These are phyloP conservation scores for Gomphus bonarii DNA, from an alignment of 1,284 basidiomycete genomes.

Conservation along the genomic window DNA sequence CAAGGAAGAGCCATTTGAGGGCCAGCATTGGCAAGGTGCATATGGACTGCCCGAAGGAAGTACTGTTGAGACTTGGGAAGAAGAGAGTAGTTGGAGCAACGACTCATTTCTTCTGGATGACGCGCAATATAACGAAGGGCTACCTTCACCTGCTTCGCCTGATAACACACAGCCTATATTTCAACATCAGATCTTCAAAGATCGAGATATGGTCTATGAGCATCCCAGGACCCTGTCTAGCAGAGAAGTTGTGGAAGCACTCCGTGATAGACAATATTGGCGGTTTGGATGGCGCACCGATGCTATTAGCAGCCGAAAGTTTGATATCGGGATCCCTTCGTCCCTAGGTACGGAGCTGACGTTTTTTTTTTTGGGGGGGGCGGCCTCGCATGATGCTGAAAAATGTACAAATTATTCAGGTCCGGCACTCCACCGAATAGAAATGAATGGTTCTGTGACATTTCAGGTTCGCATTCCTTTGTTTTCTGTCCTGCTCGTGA, in stretches of 20 bases:
- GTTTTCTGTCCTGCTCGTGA: background rate
- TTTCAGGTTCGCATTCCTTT: background rate
- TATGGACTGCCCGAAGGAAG: slow-evolving; percentile 34
- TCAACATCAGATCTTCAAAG: background rate
- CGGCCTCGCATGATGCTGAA: background rate
- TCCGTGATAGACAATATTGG: slow-evolving; percentile 62
- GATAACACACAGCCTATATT: background rate
- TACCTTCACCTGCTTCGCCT: background rate
- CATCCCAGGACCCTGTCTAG: background rate
- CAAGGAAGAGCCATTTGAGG: slow-evolving; percentile 67
- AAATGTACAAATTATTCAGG: background rate
- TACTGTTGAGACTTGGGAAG: slow-evolving; percentile 30
- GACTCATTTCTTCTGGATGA: slow-evolving; percentile 32
- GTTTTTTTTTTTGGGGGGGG: background rate
- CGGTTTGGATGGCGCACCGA: slow-evolving; percentile 45
- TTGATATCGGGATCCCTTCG: slow-evolving; percentile 55
- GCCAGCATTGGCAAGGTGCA: slow-evolving; percentile 67
- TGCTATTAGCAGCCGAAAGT: slow-evolving; percentile 30
- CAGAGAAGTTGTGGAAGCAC: slow-evolving; percentile 42
- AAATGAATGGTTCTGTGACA: background rate
- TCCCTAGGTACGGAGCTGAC: slow-evolving; percentile 40
- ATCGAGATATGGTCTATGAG: background rate
- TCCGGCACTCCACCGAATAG: background rate
- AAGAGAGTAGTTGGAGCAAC: slow-evolving; percentile 33
- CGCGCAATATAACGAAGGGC: background rate